phyloP scores from a whole-genome alignment of 208 protist species.

The Crithidia bombi region DNA sequence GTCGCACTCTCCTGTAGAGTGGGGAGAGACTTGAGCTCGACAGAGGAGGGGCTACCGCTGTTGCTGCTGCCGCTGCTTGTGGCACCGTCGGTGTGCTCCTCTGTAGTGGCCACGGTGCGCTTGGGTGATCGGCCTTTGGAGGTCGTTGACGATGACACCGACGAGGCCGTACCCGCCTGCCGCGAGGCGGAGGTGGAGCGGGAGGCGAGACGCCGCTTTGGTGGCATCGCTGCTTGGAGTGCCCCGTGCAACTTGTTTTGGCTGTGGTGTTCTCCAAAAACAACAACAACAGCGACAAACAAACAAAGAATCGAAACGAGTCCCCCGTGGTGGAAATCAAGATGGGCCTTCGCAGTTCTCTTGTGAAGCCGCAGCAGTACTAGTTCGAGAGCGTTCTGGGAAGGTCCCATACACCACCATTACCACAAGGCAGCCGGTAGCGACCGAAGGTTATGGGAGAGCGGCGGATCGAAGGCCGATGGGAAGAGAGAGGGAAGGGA shows the following conservation, averaged over 20 bases:
- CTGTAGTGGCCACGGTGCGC: background rate
- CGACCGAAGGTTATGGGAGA: too few species aligned
- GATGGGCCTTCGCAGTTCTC: too few species aligned
- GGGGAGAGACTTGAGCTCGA: constrained; percentile 4
- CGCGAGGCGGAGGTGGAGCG: constrained; percentile 1
- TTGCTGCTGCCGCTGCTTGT: constrained; percentile 26
- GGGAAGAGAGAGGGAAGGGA: background rate
- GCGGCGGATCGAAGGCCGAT: background rate
- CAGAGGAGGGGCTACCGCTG: constrained; percentile 5
- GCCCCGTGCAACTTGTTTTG: too few species aligned
- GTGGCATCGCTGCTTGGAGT: constrained; percentile 41
- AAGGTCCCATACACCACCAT: too few species aligned
- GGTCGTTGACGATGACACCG: background rate
- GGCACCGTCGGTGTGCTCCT: constrained; percentile 3
- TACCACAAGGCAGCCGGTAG: background rate
- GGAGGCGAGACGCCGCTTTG: constrained; percentile 50
- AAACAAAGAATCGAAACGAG: too few species aligned
- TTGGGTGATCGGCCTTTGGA: constrained; percentile 11
- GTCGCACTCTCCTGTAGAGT: constrained; percentile 6
- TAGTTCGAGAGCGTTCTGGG: too few species aligned
- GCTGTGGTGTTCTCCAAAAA: too few species aligned
- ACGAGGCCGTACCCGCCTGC: background rate
- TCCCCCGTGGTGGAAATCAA: too few species aligned
- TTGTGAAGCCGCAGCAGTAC: too few species aligned
- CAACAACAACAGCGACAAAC: too few species aligned